These are phyloP conservation scores for Ustilago shanxiensis DNA, from an alignment of 1,284 basidiomycete species.

Conservation along the genomic window DNA sequence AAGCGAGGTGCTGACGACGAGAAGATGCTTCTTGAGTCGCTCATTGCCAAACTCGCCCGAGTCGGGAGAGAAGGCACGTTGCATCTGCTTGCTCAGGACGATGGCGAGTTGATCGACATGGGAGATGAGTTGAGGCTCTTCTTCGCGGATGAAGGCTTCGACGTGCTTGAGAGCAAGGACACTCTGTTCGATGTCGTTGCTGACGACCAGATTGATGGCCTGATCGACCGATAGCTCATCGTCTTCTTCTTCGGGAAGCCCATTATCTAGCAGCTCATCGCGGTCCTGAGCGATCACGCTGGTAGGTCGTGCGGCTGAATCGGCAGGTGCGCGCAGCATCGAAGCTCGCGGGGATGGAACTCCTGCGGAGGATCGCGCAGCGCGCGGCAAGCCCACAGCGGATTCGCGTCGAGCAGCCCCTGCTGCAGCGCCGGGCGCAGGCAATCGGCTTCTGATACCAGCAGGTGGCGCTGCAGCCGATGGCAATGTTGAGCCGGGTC, in stretches of 20 bases:
- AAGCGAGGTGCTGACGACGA: slow-evolving; percentile 54
- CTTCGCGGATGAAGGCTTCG: slow-evolving; percentile 58
- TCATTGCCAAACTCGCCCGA: slow-evolving; percentile 29
- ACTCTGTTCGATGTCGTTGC: slow-evolving; percentile 83
- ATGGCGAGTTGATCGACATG: slow-evolving; percentile 75
- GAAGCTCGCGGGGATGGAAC: slow-evolving; percentile 31
- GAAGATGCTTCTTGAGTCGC: slow-evolving; percentile 63
- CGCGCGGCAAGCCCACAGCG: slow-evolving; percentile 41
- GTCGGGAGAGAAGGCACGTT: slow-evolving; percentile 49
- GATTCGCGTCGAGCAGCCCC: slow-evolving; percentile 42
- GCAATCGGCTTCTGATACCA: slow-evolving; percentile 36
- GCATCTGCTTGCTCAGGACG: slow-evolving; percentile 60
- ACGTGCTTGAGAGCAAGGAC: slow-evolving; percentile 92
- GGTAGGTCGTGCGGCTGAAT: slow-evolving; percentile 13
- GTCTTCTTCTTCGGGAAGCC: slow-evolving; percentile 47
- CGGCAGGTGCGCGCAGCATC: slow-evolving; percentile 21
- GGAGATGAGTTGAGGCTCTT: slow-evolving; percentile 40
- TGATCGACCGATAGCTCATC: slow-evolving; percentile 57
- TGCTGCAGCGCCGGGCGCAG: slow-evolving; percentile 33
- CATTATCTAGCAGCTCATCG: slow-evolving; percentile 38
- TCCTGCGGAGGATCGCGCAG: slow-evolving; percentile 16
- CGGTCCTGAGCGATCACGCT: slow-evolving; percentile 13
- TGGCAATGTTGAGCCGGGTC: slow-evolving; percentile 32
- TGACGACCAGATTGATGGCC: slow-evolving; percentile 75
- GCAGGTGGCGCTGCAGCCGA: slow-evolving; percentile 31